Conservation (phyloP, 139 green algal species). For the Tetraselmis striata region DNA sequence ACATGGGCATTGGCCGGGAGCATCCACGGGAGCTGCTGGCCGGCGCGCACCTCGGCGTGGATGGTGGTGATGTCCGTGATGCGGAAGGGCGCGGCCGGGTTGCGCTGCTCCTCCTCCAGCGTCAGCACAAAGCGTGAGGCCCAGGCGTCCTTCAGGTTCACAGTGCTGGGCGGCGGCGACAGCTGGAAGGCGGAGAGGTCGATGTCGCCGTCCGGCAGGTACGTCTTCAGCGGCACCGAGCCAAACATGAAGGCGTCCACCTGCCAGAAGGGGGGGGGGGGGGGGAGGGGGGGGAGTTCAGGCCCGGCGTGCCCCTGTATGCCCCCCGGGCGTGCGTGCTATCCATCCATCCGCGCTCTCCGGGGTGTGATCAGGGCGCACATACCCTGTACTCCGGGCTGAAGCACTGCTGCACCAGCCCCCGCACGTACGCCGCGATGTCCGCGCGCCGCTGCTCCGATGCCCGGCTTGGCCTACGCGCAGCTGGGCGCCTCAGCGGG, state of each 20-base stretch:
- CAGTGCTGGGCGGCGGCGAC: slow-evolving; percentile 1
- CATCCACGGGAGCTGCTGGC: slow-evolving; percentile 9
- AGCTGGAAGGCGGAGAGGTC: slow-evolving; percentile 81
- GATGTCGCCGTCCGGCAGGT: slow-evolving; percentile 95
- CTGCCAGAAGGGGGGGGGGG: slow-evolving; percentile 39
- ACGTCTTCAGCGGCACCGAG: slow-evolving; percentile 89
- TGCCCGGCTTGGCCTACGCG: slow-evolving; percentile 9
- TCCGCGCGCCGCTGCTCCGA: slow-evolving; percentile 23
- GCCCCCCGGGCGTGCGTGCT: not conserved
- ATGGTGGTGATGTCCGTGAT: slow-evolving; percentile 78
- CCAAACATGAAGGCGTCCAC: slow-evolving; percentile 85
- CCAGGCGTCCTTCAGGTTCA: slow-evolving; percentile 54
- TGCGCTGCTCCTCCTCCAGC: slow-evolving; percentile 63
- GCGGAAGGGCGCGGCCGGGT: slow-evolving; percentile 42
- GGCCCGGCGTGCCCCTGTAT: not conserved
- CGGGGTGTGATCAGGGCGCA: not conserved
- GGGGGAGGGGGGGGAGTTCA: not conserved
- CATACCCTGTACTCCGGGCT: slow-evolving; percentile 24
- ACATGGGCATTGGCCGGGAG: too few species aligned
- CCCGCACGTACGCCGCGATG: slow-evolving; percentile 33
- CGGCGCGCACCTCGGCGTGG: slow-evolving; percentile 72
- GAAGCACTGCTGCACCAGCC: slow-evolving; percentile 38
- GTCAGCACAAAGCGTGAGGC: slow-evolving; percentile 40
- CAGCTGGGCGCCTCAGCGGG: too few species aligned
- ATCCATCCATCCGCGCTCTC: not conserved